phyloP scores from a whole-genome alignment of 2,329 filamentous ascomycete species.

The Blastomyces emzantsi region DNA sequence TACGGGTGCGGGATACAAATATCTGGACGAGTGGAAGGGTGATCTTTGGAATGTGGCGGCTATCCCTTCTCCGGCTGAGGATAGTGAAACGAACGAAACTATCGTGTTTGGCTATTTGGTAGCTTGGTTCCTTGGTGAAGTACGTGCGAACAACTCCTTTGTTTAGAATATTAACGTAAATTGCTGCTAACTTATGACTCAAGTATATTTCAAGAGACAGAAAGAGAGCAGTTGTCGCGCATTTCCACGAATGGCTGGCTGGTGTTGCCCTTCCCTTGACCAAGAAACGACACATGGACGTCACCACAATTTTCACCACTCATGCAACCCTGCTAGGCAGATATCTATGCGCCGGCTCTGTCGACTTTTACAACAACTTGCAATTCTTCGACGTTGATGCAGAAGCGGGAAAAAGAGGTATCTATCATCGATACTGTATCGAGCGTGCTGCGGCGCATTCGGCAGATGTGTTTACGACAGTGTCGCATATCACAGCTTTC shows the following conservation, averaged over 20 bases:
- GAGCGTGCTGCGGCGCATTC: conserved; percentile 87
- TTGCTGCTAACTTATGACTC: not conserved
- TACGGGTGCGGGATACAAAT: conserved; percentile 84
- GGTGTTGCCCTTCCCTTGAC: conserved; percentile 85
- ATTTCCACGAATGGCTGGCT: conserved; percentile 98
- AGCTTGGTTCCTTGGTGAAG: conserved; percentile 97
- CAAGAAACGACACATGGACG: conserved; percentile 89
- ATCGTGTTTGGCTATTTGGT: conserved; percentile 97
- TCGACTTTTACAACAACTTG: conserved; percentile 99
- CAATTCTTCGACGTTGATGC: conserved; percentile 95
- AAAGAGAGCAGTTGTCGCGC: conserved; percentile 83
- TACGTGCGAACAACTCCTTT: conserved; percentile 28
- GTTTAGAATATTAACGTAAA: too few relatives aligned
- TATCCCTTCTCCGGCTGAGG: conserved; percentile 84
- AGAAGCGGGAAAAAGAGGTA: conserved; percentile 94
- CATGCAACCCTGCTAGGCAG: conserved; percentile 91
- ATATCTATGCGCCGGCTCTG: conserved; percentile 93
- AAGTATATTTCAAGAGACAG: conserved; percentile 93
- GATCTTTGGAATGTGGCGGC: conserved; percentile 89
- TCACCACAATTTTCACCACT: conserved; percentile 97
- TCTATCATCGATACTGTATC: conserved; percentile 98
- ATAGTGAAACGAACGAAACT: conserved; percentile 94
- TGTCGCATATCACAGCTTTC: conserved; percentile 97
- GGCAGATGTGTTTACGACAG: conserved; percentile 95
- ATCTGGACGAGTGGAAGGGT: conserved; percentile 91